Base-by-base conservation (phyloP, 768 basidiomycete species). In the Agaricus bisporus region DNA sequence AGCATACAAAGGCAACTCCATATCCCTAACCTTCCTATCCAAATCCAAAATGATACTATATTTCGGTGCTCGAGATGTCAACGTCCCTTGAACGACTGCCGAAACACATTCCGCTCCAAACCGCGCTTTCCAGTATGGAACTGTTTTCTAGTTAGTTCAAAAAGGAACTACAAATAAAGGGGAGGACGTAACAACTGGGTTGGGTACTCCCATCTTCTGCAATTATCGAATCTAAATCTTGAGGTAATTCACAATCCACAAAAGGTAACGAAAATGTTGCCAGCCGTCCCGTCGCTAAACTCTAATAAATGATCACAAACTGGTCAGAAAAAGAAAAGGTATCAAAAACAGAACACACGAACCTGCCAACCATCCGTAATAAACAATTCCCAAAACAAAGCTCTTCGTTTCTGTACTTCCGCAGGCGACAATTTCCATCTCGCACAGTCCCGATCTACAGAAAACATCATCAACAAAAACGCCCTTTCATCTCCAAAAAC, bases 311-410 rank as follows among this genome's bases (percentile, higher is more conserved):
- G 51, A 47, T n/a, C 9, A 14, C 10, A 32, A 17, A 35, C 18
- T 25, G n/a, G 2, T 20, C 20, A 22, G 17, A 15, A 39, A 26
- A 32, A 37, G 15, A 49, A 38, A 7, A 18, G 0, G 11, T 32
- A 32, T 32, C 32, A 11, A 7, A n/a, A 29, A 11, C 8, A 9
- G 9, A 37, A 20, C 2, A 7, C 8, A 60, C 74, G 14, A 55
- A 84, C 86, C 76, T 85, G 83, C 83, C 85, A 87, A 56, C 81
- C 81, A 63, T 87, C 85, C 0, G 85, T 83, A 58, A 86, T 82
- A 59, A 85, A 86, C 26, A 87, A 56, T 56, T 88, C 85, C 86
- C 86, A 87, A 59, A 87, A 87, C 20, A 87, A 63, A 1, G 81
- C 77, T 28, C 85, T 76, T 4, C 86, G 77, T 63, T 86, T 86